A percentile compares a stretch with the other conserved stretches of the same genome.
Evolutionary conservation across 2,329 filamentous ascomycete genomes (phyloP).

Genomic region (Niveomyces coronatus): DNA sequence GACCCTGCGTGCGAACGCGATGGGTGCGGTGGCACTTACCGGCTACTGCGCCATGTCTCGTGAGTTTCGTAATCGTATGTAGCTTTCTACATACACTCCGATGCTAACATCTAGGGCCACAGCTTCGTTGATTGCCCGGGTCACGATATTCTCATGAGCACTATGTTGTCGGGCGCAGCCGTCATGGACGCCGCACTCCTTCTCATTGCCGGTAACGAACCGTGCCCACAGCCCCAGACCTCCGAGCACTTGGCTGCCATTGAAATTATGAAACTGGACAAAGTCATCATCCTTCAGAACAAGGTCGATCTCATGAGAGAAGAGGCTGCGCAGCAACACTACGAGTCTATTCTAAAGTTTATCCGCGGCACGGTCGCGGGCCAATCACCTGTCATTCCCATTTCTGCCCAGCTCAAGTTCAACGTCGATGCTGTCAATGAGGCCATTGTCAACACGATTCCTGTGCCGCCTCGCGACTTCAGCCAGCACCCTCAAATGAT

Average conservation of each 20-base stretch:
- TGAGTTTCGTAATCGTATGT: conserved; percentile 34
- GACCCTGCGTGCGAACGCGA: conserved; percentile 93
- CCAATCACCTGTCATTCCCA: conserved; percentile 90
- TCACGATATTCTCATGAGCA: conserved; percentile 99
- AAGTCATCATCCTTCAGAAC: conserved; percentile 99
- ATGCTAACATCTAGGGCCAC: conserved; percentile 9
- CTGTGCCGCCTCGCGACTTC: conserved; percentile 85
- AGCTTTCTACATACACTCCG: no score
- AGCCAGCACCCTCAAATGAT: conserved; percentile 93
- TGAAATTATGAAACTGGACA: conserved; percentile 99
- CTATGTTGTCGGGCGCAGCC: conserved; percentile 97
- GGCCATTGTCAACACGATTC: conserved; percentile 89
- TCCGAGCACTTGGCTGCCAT: conserved; percentile 98
- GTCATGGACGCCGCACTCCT: conserved; percentile 98
- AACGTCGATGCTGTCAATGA: conserved; percentile 99
- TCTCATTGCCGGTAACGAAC: conserved; percentile 95
- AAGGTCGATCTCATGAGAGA: conserved; percentile 98
- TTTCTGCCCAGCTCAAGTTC: conserved; percentile 96
- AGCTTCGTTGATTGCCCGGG: conserved; percentile 98
- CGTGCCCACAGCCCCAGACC: conserved; percentile 95
- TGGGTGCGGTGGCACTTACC: conserved; percentile 79
- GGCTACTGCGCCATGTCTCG: conserved; percentile 85
- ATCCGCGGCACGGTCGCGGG: conserved; percentile 95
- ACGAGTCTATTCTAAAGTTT: conserved; percentile 96
- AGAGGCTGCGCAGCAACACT: conserved; percentile 86